Evolutionary conservation across 192 early-diverging fungal genomes (phyloP).

Genomic region (Coemansia sp.): DNA sequence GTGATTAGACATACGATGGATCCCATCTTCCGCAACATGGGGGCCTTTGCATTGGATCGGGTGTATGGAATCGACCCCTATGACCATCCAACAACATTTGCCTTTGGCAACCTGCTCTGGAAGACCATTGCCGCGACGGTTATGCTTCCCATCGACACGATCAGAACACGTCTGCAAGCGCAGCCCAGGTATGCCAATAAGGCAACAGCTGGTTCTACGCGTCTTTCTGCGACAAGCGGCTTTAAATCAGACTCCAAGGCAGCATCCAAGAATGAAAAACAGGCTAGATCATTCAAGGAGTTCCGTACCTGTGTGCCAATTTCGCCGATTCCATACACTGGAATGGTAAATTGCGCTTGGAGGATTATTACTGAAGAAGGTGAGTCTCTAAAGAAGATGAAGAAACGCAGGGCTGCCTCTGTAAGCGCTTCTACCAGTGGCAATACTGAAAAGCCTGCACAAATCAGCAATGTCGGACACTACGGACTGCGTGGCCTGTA

Average conservation of each 20-base stretch:
- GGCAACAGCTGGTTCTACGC: constrained; percentile 7
- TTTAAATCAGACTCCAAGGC: constrained; percentile 6
- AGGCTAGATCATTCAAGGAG: constrained; percentile 19
- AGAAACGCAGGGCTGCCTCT: constrained; percentile 13
- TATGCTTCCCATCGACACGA: constrained; percentile 83
- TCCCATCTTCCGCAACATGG: constrained; percentile 68
- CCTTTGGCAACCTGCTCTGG: constrained; percentile 63
- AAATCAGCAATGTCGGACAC: constrained; percentile 25
- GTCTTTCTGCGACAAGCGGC: background rate
- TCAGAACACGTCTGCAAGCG: constrained; percentile 79
- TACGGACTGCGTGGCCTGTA: constrained; percentile 71
- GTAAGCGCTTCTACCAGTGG: background rate
- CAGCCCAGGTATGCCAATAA: constrained; percentile 66
- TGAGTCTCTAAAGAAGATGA: constrained; percentile 31
- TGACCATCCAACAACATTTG: constrained; percentile 66
- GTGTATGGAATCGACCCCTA: constrained; percentile 55
- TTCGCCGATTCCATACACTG: constrained; percentile 70
- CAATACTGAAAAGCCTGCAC: background rate
- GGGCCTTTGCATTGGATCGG: constrained; percentile 66
- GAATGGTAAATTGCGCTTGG: constrained; percentile 66
- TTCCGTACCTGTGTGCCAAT: constrained; percentile 68
- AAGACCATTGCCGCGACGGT: constrained; percentile 73
- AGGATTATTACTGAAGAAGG: constrained; percentile 78
- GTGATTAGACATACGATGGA: constrained; percentile 75
- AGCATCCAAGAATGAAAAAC: constrained; percentile 11